A percentile compares a stretch with the other conserved stretches of the same genome.
phyloP scores from a whole-genome alignment of 2,329 filamentous ascomycete species.

The Chaetomium olivaceum region DNA sequence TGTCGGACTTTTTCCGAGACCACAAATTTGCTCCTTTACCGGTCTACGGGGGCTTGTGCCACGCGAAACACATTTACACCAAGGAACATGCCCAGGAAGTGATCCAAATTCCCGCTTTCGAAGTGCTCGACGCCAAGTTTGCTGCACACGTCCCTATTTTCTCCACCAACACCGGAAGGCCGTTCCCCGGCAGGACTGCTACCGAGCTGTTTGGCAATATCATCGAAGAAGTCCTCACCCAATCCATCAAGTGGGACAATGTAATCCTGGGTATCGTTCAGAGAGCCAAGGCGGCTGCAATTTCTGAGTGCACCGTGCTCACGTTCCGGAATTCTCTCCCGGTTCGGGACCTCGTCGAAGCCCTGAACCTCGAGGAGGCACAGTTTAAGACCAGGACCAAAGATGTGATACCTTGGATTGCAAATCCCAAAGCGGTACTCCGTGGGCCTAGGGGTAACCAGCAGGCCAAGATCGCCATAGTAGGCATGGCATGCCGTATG shows the following conservation, averaged over 20 bases:
- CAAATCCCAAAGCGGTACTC: not conserved
- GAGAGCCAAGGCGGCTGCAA: not conserved
- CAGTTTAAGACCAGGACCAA: not conserved
- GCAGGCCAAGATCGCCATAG: slow-evolving; percentile 56
- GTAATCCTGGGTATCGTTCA: not conserved
- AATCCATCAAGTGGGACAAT: not conserved
- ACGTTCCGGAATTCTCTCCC: not conserved
- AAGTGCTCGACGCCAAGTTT: not conserved
- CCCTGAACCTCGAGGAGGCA: not conserved
- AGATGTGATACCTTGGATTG: not conserved
- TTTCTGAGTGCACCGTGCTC: not conserved
- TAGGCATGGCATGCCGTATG: slow-evolving; percentile 67
- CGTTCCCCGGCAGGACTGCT: not conserved
- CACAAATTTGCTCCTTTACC: slow-evolving; percentile 38
- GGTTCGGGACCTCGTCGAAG: not conserved
- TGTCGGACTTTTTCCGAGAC: slow-evolving; percentile 37
- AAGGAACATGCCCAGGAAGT: slow-evolving; percentile 2
- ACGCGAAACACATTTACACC: slow-evolving; percentile 44
- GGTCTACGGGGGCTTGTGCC: slow-evolving; percentile 43
- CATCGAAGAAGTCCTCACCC: not conserved
- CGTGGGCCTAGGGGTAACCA: not conserved
- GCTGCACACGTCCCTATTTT: not conserved
- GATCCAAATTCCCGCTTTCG: not conserved
- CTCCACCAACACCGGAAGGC: not conserved
- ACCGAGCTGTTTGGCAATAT: not conserved